A percentile compares a stretch with the other conserved stretches of the same genome.
Conservation (phyloP, 164 flowering plant genomes). For the Liriodendron chinense region DNA sequence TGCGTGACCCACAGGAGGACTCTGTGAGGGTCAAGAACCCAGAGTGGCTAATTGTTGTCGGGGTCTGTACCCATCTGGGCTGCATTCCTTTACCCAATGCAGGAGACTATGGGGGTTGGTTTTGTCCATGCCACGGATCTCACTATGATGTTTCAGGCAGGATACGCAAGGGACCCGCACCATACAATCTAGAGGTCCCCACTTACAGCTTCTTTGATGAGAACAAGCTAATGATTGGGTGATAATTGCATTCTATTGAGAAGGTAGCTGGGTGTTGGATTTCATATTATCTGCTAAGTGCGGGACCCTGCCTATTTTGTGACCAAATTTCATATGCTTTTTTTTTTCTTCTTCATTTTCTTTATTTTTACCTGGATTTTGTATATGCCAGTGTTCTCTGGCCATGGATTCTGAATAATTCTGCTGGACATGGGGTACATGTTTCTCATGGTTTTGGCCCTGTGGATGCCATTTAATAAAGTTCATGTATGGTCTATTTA, state of each 20-base stretch:
- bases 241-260: not conserved
- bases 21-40: conserved; percentile 17
- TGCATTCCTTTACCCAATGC: conserved; percentile 22
- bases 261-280: not conserved
- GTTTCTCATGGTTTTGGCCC: not conserved
- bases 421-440: not conserved
- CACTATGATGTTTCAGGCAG: conserved; percentile 22
- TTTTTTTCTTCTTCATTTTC: not conserved
- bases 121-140: conserved; percentile 19
- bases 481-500: too few species aligned
- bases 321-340: not conserved
- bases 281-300: not conserved
- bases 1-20: conserved; percentile 19
- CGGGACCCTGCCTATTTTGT: not conserved
- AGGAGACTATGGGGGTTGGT: conserved; percentile 22
- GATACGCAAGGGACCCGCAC: conserved; percentile 15
- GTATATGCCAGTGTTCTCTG: conserved; percentile 3
- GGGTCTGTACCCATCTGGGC: conserved; percentile 18
- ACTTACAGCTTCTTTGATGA: conserved; percentile 20
- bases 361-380: not conserved
- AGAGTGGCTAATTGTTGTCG: conserved; percentile 22
- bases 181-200: conserved; percentile 21
- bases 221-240: conserved; percentile 14
- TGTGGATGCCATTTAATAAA: not conserved
- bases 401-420: conserved; percentile 3